These are phyloP conservation scores for Penicillium sp. DNA, from an alignment of 2,329 filamentous ascomycete species.

Conservation along the genomic window DNA sequence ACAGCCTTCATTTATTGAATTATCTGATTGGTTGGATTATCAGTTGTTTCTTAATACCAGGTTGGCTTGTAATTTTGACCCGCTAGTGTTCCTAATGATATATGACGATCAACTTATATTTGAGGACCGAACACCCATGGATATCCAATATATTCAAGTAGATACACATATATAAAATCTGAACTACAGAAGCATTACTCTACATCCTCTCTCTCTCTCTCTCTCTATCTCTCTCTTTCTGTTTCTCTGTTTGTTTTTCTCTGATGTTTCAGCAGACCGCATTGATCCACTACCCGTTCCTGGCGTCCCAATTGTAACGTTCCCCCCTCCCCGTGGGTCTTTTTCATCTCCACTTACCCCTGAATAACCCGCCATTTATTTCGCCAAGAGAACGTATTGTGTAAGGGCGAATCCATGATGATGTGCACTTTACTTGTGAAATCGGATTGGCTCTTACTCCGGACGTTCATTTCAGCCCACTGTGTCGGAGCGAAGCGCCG, in stretches of 20 bases:
- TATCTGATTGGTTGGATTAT: constrained; percentile 15
- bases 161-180: neutral
- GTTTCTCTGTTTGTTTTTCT: too few species aligned
- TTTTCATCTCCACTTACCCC: constrained; percentile 23
- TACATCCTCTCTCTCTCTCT: neutral
- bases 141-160: too few species aligned
- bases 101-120: neutral
- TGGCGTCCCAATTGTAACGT: constrained; percentile 13
- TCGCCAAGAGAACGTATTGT: constrained; percentile 11
- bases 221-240: too few species aligned
- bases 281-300: constrained; percentile 24
- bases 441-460: constrained; percentile 12
- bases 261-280: constrained; percentile 7
- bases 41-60: neutral
- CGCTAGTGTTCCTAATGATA: constrained; percentile 4
- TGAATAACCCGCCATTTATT: constrained; percentile 23
- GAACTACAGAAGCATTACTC: neutral
- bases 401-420: constrained; percentile 6
- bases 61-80: constrained; percentile 6
- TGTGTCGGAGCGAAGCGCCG: constrained; percentile 2
- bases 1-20: constrained; percentile 10
- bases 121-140: too few species aligned
- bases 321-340: constrained; percentile 4
- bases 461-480: constrained; percentile 7
- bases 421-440: constrained; percentile 11